Evolutionary conservation across 768 basidiomycete genomes (phyloP).

Genomic region (Lactarius sanguifluus): DNA sequence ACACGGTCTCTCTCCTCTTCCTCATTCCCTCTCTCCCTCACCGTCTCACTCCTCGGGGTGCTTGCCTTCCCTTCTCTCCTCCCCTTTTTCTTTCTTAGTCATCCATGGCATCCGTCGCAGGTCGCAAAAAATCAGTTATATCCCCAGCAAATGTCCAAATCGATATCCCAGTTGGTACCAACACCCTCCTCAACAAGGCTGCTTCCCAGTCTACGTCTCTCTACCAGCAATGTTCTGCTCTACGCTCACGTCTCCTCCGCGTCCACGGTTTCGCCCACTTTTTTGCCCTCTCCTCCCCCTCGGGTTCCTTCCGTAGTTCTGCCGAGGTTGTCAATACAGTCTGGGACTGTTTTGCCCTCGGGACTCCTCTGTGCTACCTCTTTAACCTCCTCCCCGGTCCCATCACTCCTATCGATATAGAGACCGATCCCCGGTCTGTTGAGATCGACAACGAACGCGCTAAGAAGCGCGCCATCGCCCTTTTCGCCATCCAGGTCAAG

Average conservation of each 20-base stretch:
- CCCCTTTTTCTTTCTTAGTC: slow-evolving; percentile 21
- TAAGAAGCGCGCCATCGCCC: slow-evolving; percentile 88
- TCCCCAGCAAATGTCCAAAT: slow-evolving; percentile 63
- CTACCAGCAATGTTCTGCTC: slow-evolving; percentile 86
- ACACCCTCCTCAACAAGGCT: slow-evolving; percentile 88
- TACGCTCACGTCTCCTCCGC: slow-evolving; percentile 74
- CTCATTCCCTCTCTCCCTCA: slow-evolving; percentile 15
- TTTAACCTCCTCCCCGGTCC: slow-evolving; percentile 81
- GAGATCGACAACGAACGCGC: slow-evolving; percentile 75
- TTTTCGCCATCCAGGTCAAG: slow-evolving; percentile 88
- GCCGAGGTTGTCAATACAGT: slow-evolving; percentile 93
- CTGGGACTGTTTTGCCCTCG: slow-evolving; percentile 92
- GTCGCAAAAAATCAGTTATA: slow-evolving; percentile 74
- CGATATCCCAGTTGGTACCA: slow-evolving; percentile 73
- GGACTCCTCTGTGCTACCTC: slow-evolving; percentile 92
- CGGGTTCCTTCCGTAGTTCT: slow-evolving; percentile 65
- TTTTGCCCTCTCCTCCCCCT: slow-evolving; percentile 58
- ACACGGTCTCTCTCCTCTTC: slow-evolving; percentile 25
- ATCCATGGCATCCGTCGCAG: slow-evolving; percentile 45
- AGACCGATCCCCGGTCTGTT: slow-evolving; percentile 63
- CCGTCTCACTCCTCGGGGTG: slow-evolving; percentile 14
- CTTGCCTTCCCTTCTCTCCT: slow-evolving; percentile 12
- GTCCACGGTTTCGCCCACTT: slow-evolving; percentile 71
- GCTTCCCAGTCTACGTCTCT: slow-evolving; percentile 86
- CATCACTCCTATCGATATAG: slow-evolving; percentile 47